Conservation (phyloP, 1,284 basidiomycete species). For the Limonomyces culmigenus region DNA sequence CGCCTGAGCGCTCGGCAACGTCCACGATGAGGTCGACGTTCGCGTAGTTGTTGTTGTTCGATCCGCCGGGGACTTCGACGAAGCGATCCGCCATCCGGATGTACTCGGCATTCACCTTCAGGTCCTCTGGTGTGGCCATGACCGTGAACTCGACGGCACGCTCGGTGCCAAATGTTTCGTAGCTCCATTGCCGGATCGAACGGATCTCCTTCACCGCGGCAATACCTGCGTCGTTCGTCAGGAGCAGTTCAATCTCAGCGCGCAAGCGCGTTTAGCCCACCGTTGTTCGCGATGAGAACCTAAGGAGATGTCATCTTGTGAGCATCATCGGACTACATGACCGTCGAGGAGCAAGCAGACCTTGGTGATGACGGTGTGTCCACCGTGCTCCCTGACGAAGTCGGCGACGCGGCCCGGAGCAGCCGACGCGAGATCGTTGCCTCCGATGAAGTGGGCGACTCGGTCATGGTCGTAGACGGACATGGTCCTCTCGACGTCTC, state of each 20-base stretch:
- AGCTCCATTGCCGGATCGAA: conserved; percentile 98
- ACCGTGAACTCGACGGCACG: conserved; percentile 96
- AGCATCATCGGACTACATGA: too few species aligned
- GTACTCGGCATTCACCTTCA: conserved; percentile 98
- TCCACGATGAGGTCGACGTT: conserved; percentile 99
- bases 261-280: conserved; percentile 22
- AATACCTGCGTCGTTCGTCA: conserved; percentile 46
- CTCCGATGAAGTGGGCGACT: conserved; percentile 82
- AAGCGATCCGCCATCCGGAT: conserved; percentile 99
- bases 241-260: conserved; percentile 8
- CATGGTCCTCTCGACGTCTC: too few species aligned
- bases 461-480: conserved; percentile 58
- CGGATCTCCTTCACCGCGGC: conserved; percentile 99
- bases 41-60: conserved; percentile 99
- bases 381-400: conserved; percentile 84
- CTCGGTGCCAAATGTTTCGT: conserved; percentile 96
- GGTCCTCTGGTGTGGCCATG: conserved; percentile 98
- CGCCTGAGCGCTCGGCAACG: conserved; percentile 91
- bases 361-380: conserved; percentile 98
- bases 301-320: too few species aligned
- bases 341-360: conserved; percentile 24
- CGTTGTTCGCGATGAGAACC: conserved; percentile 96
- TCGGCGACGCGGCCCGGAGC: conserved; percentile 69
- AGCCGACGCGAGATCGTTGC: conserved; percentile 80
- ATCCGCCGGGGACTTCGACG: conserved; percentile 95